Evolutionary conservation across 148 eudicot genomes (phyloP).

Genomic region (Fagopyrum homotropicum): DNA sequence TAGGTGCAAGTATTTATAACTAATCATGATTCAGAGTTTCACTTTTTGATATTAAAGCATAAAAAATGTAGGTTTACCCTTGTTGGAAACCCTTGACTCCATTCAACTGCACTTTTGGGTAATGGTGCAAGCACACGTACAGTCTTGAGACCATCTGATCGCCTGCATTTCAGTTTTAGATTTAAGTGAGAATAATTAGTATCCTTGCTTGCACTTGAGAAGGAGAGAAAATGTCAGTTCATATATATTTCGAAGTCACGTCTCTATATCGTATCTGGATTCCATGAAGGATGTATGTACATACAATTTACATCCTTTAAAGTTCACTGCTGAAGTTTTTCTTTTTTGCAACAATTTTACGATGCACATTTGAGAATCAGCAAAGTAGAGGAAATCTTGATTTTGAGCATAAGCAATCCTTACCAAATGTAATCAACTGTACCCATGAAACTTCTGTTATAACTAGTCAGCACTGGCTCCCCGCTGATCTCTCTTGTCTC

Average conservation of each 20-base stretch:
- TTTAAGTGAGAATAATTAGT: not conserved
- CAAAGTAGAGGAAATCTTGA: not conserved
- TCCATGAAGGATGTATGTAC: not conserved
- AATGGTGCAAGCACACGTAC: constrained; percentile 83
- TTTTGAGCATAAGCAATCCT: constrained; percentile 13
- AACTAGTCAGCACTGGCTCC: constrained; percentile 88
- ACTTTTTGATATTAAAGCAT: not conserved
- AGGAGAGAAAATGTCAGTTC: not conserved
- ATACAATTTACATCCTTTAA: not conserved
- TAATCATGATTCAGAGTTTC: not conserved
- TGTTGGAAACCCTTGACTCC: constrained; percentile 81
- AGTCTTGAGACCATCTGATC: constrained; percentile 87
- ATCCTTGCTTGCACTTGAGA: too few relatives aligned
- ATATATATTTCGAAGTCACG: not conserved
- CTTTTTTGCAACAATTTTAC: not conserved
- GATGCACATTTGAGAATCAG: not conserved
- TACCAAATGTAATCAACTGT: constrained; percentile 98
- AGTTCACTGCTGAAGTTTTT: not conserved
- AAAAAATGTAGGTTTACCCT: constrained; percentile 32
- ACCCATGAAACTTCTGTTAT: constrained; percentile 67
- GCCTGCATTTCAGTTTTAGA: constrained; percentile 41
- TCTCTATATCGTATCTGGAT: not conserved
- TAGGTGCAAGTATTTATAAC: too few relatives aligned
- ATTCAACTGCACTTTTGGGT: constrained; percentile 63
- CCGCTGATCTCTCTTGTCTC: constrained; percentile 78